A percentile compares a stretch with the other conserved stretches of the same genome.
Conservation (phyloP, 345 rosid genomes). For the Hevea brasiliensis region DNA sequence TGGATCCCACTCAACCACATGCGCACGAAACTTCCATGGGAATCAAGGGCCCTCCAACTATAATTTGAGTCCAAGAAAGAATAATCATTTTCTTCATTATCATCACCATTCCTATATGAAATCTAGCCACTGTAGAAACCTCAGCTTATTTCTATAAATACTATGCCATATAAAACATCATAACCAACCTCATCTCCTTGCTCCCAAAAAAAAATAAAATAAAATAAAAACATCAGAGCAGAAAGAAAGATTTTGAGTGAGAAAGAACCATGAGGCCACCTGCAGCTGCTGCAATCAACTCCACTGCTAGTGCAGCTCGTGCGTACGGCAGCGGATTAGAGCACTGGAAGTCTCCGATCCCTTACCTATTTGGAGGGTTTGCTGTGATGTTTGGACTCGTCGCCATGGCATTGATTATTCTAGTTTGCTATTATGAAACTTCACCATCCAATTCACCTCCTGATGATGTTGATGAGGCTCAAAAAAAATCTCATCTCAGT, state of each 20-base stretch:
- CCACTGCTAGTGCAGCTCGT: background rate
- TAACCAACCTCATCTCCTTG: no score
- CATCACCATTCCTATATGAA: no score
- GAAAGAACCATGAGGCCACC: slow-evolving; percentile 39
- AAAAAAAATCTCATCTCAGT: slow-evolving; percentile 29
- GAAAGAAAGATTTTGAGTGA: background rate
- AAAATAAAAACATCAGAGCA: background rate
- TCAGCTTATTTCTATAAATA: no score
- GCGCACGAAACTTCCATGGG: no score
- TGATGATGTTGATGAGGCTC: slow-evolving; percentile 10
- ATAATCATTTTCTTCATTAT: no score
- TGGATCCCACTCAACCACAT: no score
- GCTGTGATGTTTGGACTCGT: slow-evolving; percentile 51
- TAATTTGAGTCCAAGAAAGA: no score
- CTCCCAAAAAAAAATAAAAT: no score
- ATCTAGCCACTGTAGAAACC: no score
- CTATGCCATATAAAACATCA: no score
- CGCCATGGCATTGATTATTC: slow-evolving; percentile 38
- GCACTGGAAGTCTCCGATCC: slow-evolving; percentile 45
- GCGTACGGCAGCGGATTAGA: slow-evolving; percentile 18
- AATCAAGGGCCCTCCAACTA: no score
- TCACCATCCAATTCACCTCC: slow-evolving; percentile 6
- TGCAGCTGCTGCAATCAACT: slow-evolving; percentile 29
- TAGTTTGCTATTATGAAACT: slow-evolving; percentile 46
- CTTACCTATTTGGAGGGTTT: slow-evolving; percentile 51